Base-by-base conservation (phyloP, 768 basidiomycete genomes). In the Leccinum incarnatum region DNA sequence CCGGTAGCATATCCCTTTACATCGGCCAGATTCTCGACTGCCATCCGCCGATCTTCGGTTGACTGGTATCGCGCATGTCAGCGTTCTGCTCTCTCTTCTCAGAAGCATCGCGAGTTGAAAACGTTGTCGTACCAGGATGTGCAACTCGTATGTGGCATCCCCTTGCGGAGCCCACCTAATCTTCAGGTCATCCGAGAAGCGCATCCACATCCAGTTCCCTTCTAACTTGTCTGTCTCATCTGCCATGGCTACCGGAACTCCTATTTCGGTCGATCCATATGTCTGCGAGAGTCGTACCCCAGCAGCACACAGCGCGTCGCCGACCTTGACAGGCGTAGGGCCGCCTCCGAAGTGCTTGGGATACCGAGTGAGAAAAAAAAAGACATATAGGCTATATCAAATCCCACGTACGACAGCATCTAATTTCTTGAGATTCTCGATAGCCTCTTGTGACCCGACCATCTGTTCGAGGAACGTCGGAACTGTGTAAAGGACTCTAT, bases 391-490 rank as follows among this genome's bases (percentile, higher is more conserved):
- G 34, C 14, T 15, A 15, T 36, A 36, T 36, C 34, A 6, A 15
- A 15, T 7, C 14, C 14, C 14, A 34, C 32, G 12, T 34, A 34
- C 32, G 12, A 34, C 12, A 5, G 32, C 12, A 12, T 34, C 34
- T 1, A 77, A 15, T 6, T 58, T 62, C 46, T 62, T 67, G 17
- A 78, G 54, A 5, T 64, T 36, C 32, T 1, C 62, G 3, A 76
- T 30, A 1, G 68, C 62, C 4, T 66, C 67, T 0, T 65, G 46
- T 1, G 71, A 72, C 1, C 51, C 37, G 2, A 61, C 69, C 75
- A 79, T 78, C 29, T 68, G 62, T 46, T 79, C 72, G 3, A 81
- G 55, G 9, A 81, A 67, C 0, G 75, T 47, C 1, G 81, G 79
- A 17, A 79, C 74, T 0, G 66, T 72, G 34, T 76, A 63, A 2